Conservation (phyloP, 1,284 basidiomycete genomes). For the Coniophora puteana region DNA sequence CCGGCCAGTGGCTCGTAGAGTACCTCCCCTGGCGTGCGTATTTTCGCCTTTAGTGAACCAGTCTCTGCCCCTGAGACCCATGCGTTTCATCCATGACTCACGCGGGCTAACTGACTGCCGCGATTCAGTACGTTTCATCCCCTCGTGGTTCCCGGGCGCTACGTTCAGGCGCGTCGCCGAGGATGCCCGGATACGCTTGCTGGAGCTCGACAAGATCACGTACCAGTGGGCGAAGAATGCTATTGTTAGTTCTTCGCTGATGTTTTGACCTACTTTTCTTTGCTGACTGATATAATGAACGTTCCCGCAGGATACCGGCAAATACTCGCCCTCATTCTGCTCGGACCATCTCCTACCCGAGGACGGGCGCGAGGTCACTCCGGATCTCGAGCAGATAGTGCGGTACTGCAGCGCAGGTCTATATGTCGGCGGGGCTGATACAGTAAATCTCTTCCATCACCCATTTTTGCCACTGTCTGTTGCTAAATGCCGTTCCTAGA, state of each 20-base stretch:
- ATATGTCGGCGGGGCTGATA: conserved; percentile 38
- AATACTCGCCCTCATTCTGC: conserved; percentile 31
- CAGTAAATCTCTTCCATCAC: conserved; percentile 20
- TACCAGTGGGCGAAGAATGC: conserved; percentile 30
- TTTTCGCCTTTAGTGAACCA: background rate
- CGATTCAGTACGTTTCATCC: conserved; percentile 31
- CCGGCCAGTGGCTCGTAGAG: conserved; percentile 12
- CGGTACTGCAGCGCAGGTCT: conserved; percentile 31
- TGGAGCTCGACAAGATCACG: conserved; percentile 23
- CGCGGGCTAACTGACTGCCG: no score
- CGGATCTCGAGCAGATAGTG: conserved; percentile 28
- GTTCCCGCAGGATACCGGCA: conserved; percentile 24
- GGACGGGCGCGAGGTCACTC: conserved; percentile 16
- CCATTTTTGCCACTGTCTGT: background rate
- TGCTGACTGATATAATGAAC: no score
- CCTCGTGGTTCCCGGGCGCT: conserved; percentile 37
- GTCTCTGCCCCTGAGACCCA: background rate
- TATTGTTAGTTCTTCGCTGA: conserved; percentile 21
- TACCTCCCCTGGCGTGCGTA: background rate
- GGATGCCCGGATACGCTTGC: conserved; percentile 9
- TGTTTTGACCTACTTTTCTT: background rate
- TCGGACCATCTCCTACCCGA: conserved; percentile 30
- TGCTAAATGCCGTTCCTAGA: conserved; percentile 17
- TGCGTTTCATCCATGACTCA: no score
- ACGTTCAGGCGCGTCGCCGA: conserved; percentile 28